Evolutionary conservation across 441 rosid genomes (phyloP).

Genomic region (Syzygium syzygioides): DNA sequence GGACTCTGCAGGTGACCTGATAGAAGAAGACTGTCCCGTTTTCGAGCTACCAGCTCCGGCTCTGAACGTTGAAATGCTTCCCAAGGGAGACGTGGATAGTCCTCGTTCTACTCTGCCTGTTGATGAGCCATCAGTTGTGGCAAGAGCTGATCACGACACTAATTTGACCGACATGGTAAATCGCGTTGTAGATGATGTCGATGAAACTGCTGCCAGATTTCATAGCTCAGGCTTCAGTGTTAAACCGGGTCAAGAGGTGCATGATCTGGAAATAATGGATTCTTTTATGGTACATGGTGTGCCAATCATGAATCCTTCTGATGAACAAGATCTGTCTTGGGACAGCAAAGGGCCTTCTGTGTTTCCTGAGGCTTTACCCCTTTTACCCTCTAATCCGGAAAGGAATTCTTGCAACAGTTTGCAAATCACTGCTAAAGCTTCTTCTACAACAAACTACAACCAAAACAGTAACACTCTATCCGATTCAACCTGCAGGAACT

Average conservation of each 20-base stretch:
- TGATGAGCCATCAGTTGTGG: slow-evolving; percentile 1
- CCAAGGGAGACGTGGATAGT: slow-evolving; percentile 7
- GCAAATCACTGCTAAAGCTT: slow-evolving; percentile 8
- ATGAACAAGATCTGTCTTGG: background rate
- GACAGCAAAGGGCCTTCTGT: slow-evolving; percentile 9
- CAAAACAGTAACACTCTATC: background rate
- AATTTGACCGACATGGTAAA: background rate
- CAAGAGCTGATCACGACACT: background rate
- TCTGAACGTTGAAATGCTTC: slow-evolving; percentile 1
- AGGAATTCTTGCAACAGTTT: background rate
- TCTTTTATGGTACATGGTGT: background rate
- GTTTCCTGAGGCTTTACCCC: background rate
- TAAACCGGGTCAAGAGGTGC: slow-evolving; percentile 9
- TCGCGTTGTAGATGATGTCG: background rate
- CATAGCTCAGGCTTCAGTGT: background rate
- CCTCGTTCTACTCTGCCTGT: slow-evolving; percentile 11
- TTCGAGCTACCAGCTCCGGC: slow-evolving; percentile 8
- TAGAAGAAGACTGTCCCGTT: background rate
- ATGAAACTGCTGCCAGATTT: background rate
- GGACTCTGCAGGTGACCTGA: background rate
- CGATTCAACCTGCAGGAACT: background rate
- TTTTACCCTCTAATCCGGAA: background rate
- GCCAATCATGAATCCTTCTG: background rate
- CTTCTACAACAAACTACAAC: slow-evolving; percentile 11
- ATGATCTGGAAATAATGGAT: background rate